A percentile compares a stretch with the other conserved stretches of the same genome.
Evolutionary conservation across 352 stramenopile species (phyloP).

Genomic region (Globisporangium perplexum): DNA sequence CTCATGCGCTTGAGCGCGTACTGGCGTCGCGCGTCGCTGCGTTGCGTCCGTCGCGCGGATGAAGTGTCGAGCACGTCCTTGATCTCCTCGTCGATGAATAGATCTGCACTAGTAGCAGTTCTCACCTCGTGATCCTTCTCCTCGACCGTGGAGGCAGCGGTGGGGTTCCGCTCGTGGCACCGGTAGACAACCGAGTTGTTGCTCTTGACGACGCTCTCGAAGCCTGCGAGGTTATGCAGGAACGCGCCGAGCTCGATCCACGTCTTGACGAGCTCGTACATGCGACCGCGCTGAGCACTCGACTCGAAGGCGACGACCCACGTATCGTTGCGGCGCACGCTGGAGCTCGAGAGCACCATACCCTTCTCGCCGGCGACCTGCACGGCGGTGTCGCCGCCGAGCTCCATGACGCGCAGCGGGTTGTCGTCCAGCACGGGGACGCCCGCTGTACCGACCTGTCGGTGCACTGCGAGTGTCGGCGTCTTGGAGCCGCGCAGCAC

Average conservation of each 20-base stretch:
- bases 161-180: slow-evolving; percentile 29
- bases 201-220: slow-evolving; percentile 43
- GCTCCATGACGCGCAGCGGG: slow-evolving; percentile 44
- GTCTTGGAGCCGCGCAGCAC: slow-evolving; percentile 59
- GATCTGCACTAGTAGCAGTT: not conserved
- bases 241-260: slow-evolving; percentile 56
- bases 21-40: not conserved
- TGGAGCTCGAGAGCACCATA: slow-evolving; percentile 44
- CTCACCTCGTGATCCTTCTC: not conserved
- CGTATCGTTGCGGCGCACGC: slow-evolving; percentile 49
- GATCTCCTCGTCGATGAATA: too few species aligned
- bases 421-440: slow-evolving; percentile 26
- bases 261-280: slow-evolving; percentile 43
- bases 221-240: slow-evolving; percentile 34
- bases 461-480: slow-evolving; percentile 46
- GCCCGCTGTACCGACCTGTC: slow-evolving; percentile 15
- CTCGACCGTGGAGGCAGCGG: not conserved
- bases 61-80: not conserved
- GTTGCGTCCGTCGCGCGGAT: not conserved
- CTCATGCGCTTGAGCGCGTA: slow-evolving; percentile 55
- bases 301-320: slow-evolving; percentile 45
- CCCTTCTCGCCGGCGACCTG: slow-evolving; percentile 33
- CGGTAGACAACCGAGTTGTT: slow-evolving; percentile 51
- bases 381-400: slow-evolving; percentile 43
- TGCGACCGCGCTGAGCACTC: slow-evolving; percentile 28